phyloP scores from a whole-genome alignment of 805 yeast genomes.

The Wickerhamomyces alni region DNA sequence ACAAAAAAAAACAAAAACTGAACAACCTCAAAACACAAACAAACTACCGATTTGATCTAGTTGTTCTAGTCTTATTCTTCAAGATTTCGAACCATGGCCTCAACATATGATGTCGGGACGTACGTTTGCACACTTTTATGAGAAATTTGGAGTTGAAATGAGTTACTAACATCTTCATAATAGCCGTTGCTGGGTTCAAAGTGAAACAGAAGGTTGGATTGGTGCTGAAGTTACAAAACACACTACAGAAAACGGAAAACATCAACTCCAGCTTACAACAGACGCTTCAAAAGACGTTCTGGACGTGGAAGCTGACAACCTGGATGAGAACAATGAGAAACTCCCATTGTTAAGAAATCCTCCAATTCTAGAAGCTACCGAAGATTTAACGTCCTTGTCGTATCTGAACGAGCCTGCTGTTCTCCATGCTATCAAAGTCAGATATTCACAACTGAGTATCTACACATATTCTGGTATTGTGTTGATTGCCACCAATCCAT shows the following conservation, averaged over 20 bases:
- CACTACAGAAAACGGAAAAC: slow-evolving; percentile 36
- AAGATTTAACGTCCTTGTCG: slow-evolving; percentile 87
- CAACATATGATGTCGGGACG: slow-evolving; percentile 51
- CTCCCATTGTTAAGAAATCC: slow-evolving; percentile 87
- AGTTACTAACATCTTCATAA: slow-evolving; percentile 23
- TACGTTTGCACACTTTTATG: slow-evolving; percentile 24
- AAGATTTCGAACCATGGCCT: slow-evolving; percentile 23
- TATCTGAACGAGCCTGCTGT: slow-evolving; percentile 96
- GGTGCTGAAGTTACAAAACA: slow-evolving; percentile 56
- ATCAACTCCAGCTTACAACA: slow-evolving; percentile 43
- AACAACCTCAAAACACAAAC: slow-evolving; percentile 5
- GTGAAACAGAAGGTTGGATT: slow-evolving; percentile 63
- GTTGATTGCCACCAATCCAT: slow-evolving; percentile 92
- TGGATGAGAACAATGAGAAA: slow-evolving; percentile 29
- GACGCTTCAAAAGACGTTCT: slow-evolving; percentile 43
- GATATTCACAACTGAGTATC: slow-evolving; percentile 85
- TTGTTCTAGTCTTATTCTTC: too few relatives aligned
- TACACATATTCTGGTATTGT: slow-evolving; percentile 97
- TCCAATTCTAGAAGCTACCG: slow-evolving; percentile 86
- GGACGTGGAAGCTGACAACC: slow-evolving; percentile 40
- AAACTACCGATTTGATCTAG: not conserved
- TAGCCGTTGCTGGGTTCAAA: slow-evolving; percentile 76
- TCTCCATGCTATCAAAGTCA: slow-evolving; percentile 82
- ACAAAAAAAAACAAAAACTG: slow-evolving; percentile 6
- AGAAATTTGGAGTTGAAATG: not conserved